Evolutionary conservation across 106 monocot genomes (phyloP).

Genomic region (Platanthera guangdongensis): DNA sequence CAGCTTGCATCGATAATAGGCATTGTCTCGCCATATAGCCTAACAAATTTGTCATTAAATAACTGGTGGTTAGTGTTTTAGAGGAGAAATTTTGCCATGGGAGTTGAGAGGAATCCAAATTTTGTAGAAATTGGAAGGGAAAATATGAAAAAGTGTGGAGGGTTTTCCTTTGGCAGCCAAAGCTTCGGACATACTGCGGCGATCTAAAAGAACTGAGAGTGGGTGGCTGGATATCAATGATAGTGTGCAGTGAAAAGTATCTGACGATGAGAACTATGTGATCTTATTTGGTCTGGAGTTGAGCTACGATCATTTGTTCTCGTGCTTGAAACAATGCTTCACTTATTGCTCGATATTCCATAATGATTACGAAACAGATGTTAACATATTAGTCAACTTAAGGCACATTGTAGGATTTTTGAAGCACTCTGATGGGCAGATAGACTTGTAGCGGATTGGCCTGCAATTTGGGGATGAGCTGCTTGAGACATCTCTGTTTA

Average conservation of each 20-base stretch:
- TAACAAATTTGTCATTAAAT: slow-evolving; percentile 10
- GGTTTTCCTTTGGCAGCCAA: slow-evolving; percentile 32
- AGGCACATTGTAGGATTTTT: slow-evolving; percentile 21
- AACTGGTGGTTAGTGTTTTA: slow-evolving; percentile 26
- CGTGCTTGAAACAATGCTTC: slow-evolving; percentile 26
- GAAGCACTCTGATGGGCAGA: background rate
- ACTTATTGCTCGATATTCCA: slow-evolving; percentile 25
- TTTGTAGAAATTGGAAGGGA: slow-evolving; percentile 23
- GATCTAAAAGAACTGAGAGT: background rate
- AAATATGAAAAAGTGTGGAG: slow-evolving; percentile 28
- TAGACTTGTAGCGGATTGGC: slow-evolving; percentile 3
- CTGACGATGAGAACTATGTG: slow-evolving; percentile 4
- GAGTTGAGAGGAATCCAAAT: background rate
- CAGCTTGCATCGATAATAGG: slow-evolving; percentile 17
- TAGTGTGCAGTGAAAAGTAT: slow-evolving; percentile 9
- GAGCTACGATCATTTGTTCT: slow-evolving; percentile 19
- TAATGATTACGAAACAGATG: slow-evolving; percentile 3
- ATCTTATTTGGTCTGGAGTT: slow-evolving; percentile 12
- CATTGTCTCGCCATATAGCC: background rate
- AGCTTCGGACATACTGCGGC: slow-evolving; percentile 16
- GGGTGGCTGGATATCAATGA: slow-evolving; percentile 18
- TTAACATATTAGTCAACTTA: slow-evolving; percentile 8
- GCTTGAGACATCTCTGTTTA: slow-evolving; percentile 18
- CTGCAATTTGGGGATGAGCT: slow-evolving; percentile 11
- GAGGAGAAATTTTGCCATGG: slow-evolving; percentile 20